phyloP scores from a whole-genome alignment of 1,139 yeast genomes.

The Yamadazyma taylorii region DNA sequence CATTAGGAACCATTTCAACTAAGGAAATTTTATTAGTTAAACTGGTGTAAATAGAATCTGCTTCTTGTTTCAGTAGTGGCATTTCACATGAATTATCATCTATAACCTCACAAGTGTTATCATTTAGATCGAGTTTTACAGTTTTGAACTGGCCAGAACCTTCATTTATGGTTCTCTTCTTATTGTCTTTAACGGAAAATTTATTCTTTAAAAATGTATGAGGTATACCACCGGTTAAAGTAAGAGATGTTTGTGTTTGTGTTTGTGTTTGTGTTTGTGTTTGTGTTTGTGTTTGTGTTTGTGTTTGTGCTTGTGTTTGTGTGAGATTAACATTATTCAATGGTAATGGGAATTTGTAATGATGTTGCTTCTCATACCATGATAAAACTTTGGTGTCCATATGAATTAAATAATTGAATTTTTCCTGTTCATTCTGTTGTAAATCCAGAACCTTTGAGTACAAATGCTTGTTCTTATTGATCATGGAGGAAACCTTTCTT shows the following conservation, averaged over 20 bases:
- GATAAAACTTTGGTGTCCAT: background rate
- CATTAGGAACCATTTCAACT: conserved; percentile 12
- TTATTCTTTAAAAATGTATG: background rate
- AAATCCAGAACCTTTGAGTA: background rate
- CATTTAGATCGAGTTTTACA: background rate
- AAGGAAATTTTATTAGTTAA: conserved; percentile 11
- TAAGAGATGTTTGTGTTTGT: too few species aligned
- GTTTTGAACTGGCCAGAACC: background rate
- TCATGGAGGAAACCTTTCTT: conserved; percentile 14
- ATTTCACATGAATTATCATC: background rate
- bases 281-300: too few species aligned
- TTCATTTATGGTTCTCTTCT: background rate
- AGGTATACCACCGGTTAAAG: background rate
- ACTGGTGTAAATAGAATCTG: conserved; percentile 4
- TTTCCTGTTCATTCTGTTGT: too few species aligned
- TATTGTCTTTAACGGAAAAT: background rate
- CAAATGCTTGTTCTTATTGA: conserved; percentile 2
- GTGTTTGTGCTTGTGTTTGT: too few species aligned
- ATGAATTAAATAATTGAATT: background rate
- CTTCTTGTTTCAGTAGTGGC: background rate
- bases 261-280: too few species aligned
- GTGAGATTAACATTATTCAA: too few species aligned
- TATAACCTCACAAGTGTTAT: background rate
- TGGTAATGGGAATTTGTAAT: background rate
- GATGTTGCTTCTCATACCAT: background rate